These are phyloP conservation scores for Xylaria sp. DNA, from an alignment of 2,329 filamentous ascomycete genomes.

Conservation along the genomic window DNA sequence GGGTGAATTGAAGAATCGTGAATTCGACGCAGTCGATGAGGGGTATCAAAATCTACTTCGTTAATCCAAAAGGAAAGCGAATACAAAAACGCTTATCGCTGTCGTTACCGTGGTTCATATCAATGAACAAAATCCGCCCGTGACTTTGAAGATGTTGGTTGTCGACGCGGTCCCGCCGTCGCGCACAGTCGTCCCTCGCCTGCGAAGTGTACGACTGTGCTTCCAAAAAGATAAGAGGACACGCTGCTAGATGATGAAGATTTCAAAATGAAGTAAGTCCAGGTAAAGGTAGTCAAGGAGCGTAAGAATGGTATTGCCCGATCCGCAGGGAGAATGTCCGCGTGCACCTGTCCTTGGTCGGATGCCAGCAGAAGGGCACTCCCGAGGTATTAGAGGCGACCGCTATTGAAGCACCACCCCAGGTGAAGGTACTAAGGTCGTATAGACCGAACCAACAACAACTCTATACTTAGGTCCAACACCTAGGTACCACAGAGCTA, in stretches of 20 bases:
- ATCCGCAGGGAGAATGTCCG: constrained; percentile 25
- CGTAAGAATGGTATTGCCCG: constrained; percentile 28
- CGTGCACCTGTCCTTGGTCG: constrained; percentile 28
- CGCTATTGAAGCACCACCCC: constrained; percentile 30
- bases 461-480: background rate
- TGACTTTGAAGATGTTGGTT: constrained; percentile 18
- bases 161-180: constrained; percentile 48
- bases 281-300: constrained; percentile 28
- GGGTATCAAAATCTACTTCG: constrained; percentile 32
- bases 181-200: constrained; percentile 56
- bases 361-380: constrained; percentile 29
- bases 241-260: constrained; percentile 24
- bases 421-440: constrained; percentile 17
- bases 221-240: constrained; percentile 33
- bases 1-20: constrained; percentile 18
- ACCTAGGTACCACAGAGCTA: background rate
- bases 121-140: constrained; percentile 17
- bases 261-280: constrained; percentile 20
- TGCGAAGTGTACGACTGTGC: constrained; percentile 54
- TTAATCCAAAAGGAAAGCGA: constrained; percentile 31
- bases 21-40: constrained; percentile 30
- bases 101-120: constrained; percentile 35
- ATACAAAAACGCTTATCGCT: background rate
- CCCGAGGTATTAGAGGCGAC: constrained; percentile 29
- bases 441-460: constrained; percentile 1